These are phyloP conservation scores for Salicornia ramosissima DNA, from an alignment of 148 eudicot genomes.

Conservation along the genomic window DNA sequence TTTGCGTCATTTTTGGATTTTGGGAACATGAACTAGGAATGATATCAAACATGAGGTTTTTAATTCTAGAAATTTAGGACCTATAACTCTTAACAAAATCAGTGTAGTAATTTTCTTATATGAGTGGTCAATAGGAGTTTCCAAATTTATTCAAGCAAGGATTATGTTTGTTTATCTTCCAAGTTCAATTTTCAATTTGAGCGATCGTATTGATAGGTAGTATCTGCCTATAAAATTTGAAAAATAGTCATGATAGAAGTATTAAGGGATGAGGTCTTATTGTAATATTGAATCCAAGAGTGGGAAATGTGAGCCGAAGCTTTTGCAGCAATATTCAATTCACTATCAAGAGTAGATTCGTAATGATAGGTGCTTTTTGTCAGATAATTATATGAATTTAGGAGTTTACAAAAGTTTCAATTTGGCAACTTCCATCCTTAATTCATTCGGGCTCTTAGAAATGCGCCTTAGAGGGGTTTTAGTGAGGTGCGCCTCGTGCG, in stretches of 20 bases:
- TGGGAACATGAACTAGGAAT: no score
- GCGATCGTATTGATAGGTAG: background rate
- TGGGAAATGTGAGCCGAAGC: background rate
- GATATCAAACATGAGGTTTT: no score
- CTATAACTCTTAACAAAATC: background rate
- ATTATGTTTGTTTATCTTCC: background rate
- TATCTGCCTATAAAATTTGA: background rate
- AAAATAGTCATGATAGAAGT: background rate
- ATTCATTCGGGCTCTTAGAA: no score
- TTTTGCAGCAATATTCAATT: background rate
- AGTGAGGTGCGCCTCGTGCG: no score
- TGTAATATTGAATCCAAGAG: no score
- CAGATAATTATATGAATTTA: background rate
- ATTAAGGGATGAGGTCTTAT: no score
- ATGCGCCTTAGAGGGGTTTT: no score
- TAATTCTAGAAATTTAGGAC: no score
- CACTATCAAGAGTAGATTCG: background rate
- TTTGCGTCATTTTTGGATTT: no score
- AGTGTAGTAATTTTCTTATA: background rate
- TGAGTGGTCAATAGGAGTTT: constrained; percentile 3
- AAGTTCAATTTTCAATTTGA: background rate
- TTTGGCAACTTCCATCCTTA: no score
- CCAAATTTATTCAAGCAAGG: background rate
- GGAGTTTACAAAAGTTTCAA: background rate
- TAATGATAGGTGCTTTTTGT: background rate